phyloP scores from a whole-genome alignment of 2,329 filamentous ascomycete genomes.

The Ophiostoma angusticollis region DNA sequence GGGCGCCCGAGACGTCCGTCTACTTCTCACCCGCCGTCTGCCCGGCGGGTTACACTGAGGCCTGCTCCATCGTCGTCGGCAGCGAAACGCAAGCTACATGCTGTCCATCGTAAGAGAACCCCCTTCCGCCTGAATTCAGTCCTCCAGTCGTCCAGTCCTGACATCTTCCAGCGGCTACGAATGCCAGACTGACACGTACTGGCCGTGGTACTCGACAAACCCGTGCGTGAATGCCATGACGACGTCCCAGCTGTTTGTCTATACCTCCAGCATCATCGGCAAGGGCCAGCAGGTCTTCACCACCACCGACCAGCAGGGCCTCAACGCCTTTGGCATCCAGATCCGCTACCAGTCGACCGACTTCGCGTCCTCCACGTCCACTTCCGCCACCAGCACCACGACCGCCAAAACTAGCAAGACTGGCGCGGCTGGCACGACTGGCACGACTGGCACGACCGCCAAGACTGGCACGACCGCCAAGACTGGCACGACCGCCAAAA shows the following conservation, averaged over 20 bases:
- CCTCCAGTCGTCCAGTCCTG: not conserved
- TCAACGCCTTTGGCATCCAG: conserved; percentile 10
- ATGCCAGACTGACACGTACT: conserved; percentile 2
- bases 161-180: not conserved
- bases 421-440: not conserved
- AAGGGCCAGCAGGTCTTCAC: not conserved
- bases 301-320: not conserved
- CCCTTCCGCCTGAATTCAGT: not conserved
- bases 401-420: not conserved
- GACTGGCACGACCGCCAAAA: not conserved
- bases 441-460: not conserved
- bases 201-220: conserved; percentile 6
- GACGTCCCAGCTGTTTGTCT: not conserved
- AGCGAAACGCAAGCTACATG: conserved; percentile 7
- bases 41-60: conserved; percentile 6
- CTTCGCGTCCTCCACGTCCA: not conserved
- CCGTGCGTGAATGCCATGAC: conserved; percentile 5
- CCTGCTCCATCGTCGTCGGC: not conserved
- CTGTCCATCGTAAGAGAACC: conserved; percentile 5
- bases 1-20: not conserved
- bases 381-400: not conserved
- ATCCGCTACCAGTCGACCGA: conserved; percentile 9
- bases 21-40: conserved; percentile 11
- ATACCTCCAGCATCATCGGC: conserved; percentile 4
- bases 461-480: not conserved